phyloP scores from a whole-genome alignment of 2,329 filamentous ascomycete genomes.

The Hirsutella rhossiliensis region DNA sequence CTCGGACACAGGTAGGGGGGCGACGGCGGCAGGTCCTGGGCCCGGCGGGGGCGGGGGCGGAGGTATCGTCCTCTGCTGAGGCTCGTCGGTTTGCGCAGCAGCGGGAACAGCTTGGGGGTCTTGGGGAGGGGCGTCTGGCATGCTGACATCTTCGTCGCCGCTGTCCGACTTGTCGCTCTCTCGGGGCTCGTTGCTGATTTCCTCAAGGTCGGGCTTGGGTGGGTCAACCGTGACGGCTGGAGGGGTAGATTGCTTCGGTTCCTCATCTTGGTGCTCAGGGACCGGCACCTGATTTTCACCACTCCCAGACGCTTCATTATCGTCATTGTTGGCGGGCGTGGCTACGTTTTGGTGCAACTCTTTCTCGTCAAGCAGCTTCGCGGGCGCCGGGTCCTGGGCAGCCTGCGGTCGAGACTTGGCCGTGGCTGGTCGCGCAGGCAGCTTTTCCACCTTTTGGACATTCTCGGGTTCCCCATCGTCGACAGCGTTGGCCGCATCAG shows the following conservation, averaged over 20 bases:
- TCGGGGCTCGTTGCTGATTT: slow-evolving; percentile 10
- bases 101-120: slow-evolving; percentile 33
- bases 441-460: slow-evolving; percentile 45
- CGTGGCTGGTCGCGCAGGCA: slow-evolving; percentile 41
- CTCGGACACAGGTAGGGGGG: slow-evolving; percentile 26
- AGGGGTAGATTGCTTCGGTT: slow-evolving; percentile 31
- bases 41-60: slow-evolving; percentile 38
- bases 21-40: slow-evolving; percentile 27
- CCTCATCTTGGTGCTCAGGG: slow-evolving; percentile 29
- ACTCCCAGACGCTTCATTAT: slow-evolving; percentile 31
- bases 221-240: slow-evolving; percentile 30
- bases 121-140: slow-evolving; percentile 49
- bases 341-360: slow-evolving; percentile 23
- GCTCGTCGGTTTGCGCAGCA: slow-evolving; percentile 23
- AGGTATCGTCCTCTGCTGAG: slow-evolving; percentile 20
- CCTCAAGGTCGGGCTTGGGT: slow-evolving; percentile 18
- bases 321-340: slow-evolving; percentile 24
- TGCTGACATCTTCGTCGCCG: slow-evolving; percentile 52
- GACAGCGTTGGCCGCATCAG: slow-evolving; percentile 43
- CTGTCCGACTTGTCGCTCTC: slow-evolving; percentile 24
- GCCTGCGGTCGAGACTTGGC: slow-evolving; percentile 41
- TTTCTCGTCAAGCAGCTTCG: slow-evolving; percentile 35
- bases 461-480: slow-evolving; percentile 40
- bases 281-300: slow-evolving; percentile 33
- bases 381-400: slow-evolving; percentile 35